Percentiles rank a stretch among this genome's conserved stretches.
Evolutionary conservation across 805 yeast species (phyloP).

Genomic region (Wickerhamiella cacticola): DNA sequence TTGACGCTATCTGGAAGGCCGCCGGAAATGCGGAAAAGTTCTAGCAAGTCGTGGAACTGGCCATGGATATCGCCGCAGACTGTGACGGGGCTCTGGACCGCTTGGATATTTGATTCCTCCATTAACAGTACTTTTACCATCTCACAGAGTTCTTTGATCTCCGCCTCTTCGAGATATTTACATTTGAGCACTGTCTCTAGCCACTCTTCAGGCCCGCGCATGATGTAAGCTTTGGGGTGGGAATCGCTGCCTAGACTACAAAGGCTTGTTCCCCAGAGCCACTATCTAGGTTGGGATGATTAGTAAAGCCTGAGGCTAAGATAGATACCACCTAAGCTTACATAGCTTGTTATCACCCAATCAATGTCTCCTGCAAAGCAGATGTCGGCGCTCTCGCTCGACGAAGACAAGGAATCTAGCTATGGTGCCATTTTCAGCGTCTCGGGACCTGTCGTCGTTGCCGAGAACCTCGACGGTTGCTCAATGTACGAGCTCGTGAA

Average conservation of each 20-base stretch:
- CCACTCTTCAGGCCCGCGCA: constrained; percentile 84
- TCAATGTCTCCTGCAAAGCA: constrained; percentile 39
- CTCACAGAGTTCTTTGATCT: constrained; percentile 94
- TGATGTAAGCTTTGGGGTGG: too few species aligned
- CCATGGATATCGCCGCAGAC: constrained; percentile 91
- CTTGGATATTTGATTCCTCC: constrained; percentile 96
- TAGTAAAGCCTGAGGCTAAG: too few species aligned
- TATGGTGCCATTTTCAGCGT: constrained; percentile 80
- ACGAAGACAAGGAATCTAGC: constrained; percentile 55
- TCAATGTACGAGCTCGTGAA: constrained; percentile 98
- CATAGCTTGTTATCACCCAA: constrained; percentile 7
- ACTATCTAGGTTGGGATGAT: too few species aligned
- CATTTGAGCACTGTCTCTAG: constrained; percentile 86
- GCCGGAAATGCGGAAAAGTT: constrained; percentile 80
- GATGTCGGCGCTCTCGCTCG: constrained; percentile 71
- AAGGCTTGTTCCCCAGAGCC: too few species aligned
- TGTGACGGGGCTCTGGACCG: constrained; percentile 90
- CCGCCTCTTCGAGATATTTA: constrained; percentile 75
- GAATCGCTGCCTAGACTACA: too few species aligned
- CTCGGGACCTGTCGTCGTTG: constrained; percentile 95
- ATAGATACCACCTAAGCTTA: not conserved
- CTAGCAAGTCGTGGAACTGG: constrained; percentile 88
- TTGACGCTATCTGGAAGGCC: constrained; percentile 73
- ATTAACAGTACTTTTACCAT: constrained; percentile 84
- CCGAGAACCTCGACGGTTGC: constrained; percentile 98